These are phyloP conservation scores for Agarophyton chilense DNA, from an alignment of 23 red algal genomes.

Conservation along the genomic window DNA sequence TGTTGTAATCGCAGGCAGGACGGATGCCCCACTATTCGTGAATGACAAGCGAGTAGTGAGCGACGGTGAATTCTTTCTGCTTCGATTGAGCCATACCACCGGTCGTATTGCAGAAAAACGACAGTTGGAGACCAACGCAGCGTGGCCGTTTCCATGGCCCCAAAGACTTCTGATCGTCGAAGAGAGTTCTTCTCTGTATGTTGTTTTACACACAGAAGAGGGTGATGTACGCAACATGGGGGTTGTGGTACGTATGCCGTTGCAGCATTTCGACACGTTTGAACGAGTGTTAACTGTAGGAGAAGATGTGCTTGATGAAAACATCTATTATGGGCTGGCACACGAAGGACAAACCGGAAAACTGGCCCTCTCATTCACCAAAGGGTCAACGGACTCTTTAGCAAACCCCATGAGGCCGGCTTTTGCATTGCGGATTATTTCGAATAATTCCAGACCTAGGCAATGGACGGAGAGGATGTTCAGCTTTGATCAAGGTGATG, in stretches of 20 bases:
- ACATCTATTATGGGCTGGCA: neutral
- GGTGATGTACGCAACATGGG: neutral
- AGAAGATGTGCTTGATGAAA: neutral
- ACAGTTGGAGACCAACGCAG: neutral
- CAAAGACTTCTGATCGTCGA: neutral
- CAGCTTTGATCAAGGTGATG: neutral
- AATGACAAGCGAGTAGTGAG: neutral
- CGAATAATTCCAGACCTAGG: neutral
- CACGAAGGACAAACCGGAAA: neutral
- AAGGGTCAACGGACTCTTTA: neutral
- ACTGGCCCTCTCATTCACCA: neutral
- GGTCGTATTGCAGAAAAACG: neutral
- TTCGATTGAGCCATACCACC: neutral
- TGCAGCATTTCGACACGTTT: neutral
- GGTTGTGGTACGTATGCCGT: neutral
- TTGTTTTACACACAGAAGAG: neutral
- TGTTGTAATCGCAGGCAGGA: neutral
- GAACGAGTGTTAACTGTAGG: neutral
- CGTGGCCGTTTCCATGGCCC: neutral
- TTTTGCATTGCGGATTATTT: neutral
- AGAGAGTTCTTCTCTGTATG: conserved; percentile 3
- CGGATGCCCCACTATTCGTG: neutral
- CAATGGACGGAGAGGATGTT: neutral
- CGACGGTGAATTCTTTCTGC: neutral
- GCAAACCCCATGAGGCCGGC: neutral